Evolutionary conservation across 371 early-diverging fungal genomes (phyloP), one percentile per base, ranked within the genome.

Genomic region (Apophysomyces variabilis): DNA sequence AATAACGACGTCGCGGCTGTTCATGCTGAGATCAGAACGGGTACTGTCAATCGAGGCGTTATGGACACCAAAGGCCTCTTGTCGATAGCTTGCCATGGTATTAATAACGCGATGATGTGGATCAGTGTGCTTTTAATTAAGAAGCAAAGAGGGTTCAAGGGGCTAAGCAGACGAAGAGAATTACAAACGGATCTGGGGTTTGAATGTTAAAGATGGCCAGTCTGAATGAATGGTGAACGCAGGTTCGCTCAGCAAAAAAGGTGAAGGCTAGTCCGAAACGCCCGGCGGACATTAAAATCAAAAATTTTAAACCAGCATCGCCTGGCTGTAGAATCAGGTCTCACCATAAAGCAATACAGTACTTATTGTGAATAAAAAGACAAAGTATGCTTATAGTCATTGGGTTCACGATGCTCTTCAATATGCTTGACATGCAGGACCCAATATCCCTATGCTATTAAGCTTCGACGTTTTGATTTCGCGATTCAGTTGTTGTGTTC

Each of bases 1-100:
- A 62, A 87, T 77, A 64, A 85, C 67, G n/a, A 84, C 82, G 62
- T 80, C 73, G 43, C 64, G 69, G 59, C 78, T 78, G 16, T 67
- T 67, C 18, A 68, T 66, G 62, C 76, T 78, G 1, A 80, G 68
- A 59, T 78, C 78, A 11, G 78, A 71, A 14, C 70, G 69, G 14
- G 58, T 68, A 26, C 74, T 76, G 16, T 70, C 67, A 39, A 75
- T 64, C 1, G 80, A 80, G 21, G 69, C 60, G 60, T 60, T 68
- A 65, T 70, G 72, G 43, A 58, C 47, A 47, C 67, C 68, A 14
- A 63, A 47, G 21, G 58, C 18, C 64, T 59, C 63, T 67, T 54
- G 58, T 38, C 62, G 60, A 65, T 61, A 65, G 61, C 57, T 68
- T 65, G 56, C 60, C 46, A 13, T 45, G 58, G 38, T 57, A 62